A percentile compares a stretch with the other conserved stretches of the same genome.
phyloP scores from a whole-genome alignment of 2,329 filamentous ascomycete genomes.

The Dothistroma septosporum region DNA sequence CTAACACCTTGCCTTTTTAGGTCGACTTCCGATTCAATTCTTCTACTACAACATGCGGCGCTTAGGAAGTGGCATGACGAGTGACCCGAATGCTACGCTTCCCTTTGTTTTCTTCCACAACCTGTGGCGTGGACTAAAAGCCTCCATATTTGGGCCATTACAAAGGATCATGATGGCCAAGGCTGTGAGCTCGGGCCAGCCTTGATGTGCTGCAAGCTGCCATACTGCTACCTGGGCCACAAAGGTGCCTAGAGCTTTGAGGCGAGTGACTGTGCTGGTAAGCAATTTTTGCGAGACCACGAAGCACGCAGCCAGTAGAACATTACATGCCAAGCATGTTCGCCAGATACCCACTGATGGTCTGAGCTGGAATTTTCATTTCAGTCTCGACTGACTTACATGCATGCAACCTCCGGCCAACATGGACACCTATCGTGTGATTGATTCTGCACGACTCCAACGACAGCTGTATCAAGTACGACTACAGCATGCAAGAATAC shows the following conservation, averaged over 20 bases:
- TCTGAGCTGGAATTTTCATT: neutral
- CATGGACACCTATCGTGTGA: neutral
- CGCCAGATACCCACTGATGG: neutral
- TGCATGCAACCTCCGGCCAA: neutral
- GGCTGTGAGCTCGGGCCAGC: conserved; percentile 3
- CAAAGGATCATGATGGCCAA: conserved; percentile 6
- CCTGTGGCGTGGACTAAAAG: conserved; percentile 8
- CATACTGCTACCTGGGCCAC: too few species aligned
- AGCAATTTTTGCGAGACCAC: neutral
- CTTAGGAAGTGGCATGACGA: conserved; percentile 29
- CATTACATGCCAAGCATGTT: too few species aligned
- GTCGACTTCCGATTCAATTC: conserved; percentile 30
- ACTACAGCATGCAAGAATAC: neutral
- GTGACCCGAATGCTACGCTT: conserved; percentile 32
- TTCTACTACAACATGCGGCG: conserved; percentile 37
- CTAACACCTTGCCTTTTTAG: too few species aligned
- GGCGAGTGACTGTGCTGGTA: neutral
- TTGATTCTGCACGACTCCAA: neutral
- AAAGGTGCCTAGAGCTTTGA: neutral
- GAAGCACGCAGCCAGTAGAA: too few species aligned
- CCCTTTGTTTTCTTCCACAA: conserved; percentile 25
- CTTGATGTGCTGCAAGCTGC: neutral
- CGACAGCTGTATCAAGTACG: neutral
- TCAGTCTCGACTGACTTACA: neutral
- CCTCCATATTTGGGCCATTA: neutral